Evolutionary conservation across 2,329 filamentous ascomycete genomes (phyloP).

Genomic region (Microsporum canis): DNA sequence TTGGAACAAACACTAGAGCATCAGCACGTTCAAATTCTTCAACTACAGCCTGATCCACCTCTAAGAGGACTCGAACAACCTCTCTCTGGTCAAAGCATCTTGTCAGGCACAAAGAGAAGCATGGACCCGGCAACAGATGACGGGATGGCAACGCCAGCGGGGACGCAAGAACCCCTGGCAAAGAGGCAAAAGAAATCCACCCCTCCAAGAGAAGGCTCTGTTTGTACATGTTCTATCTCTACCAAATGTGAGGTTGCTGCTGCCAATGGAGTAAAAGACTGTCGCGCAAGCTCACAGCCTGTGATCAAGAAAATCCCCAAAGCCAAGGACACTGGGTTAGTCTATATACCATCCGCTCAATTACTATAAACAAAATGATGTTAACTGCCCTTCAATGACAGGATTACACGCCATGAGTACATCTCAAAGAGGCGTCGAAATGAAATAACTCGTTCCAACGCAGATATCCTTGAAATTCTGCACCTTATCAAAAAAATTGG

Average conservation of each 20-base stretch:
- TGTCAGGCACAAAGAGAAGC: background rate
- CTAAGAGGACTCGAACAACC: background rate
- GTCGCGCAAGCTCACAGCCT: conserved; percentile 1
- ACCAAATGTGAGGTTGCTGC: conserved; percentile 8
- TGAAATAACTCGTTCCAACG: conserved; percentile 3
- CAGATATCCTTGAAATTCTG: conserved; percentile 9
- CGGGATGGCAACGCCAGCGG: background rate
- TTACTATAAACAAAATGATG: background rate
- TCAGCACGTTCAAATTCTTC: background rate
- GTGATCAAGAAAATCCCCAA: background rate
- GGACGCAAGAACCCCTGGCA: background rate
- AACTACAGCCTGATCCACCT: background rate
- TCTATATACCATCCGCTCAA: background rate
- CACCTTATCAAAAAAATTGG: background rate
- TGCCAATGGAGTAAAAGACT: conserved; percentile 11
- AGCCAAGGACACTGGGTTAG: background rate
- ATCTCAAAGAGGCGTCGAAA: conserved; percentile 6
- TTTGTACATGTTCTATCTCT: conserved; percentile 13
- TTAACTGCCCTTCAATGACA: background rate
- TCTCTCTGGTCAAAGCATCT: background rate
- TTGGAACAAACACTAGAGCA: background rate
- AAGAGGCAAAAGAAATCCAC: background rate
- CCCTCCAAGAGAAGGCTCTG: background rate
- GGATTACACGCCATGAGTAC: background rate
- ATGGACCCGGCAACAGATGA: background rate